These are phyloP conservation scores for Volvox africanus DNA, from an alignment of 139 green algal genomes.

Conservation along the genomic window DNA sequence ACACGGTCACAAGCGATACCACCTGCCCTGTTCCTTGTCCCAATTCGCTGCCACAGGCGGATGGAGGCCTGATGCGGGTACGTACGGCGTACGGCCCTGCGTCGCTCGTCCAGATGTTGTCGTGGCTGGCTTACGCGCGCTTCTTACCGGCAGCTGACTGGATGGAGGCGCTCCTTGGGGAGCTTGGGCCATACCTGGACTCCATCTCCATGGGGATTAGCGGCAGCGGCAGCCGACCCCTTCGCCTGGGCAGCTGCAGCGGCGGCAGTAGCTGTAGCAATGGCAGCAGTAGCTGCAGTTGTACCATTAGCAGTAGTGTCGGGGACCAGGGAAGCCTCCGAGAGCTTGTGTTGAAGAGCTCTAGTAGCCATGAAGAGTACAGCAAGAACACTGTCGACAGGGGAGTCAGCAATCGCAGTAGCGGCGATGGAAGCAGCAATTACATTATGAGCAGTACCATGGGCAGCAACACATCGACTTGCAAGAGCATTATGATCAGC, in stretches of 20 bases:
- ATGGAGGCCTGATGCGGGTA: conserved; percentile 1
- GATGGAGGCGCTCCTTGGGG: background rate
- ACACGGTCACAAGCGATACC: no score
- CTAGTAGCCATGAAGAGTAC: background rate
- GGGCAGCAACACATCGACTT: background rate
- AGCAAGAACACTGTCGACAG: background rate
- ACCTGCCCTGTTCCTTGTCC: background rate
- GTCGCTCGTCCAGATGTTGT: conserved; percentile 28
- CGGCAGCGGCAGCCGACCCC: background rate
- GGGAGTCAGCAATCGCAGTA: background rate
- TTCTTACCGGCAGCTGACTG: conserved; percentile 1
- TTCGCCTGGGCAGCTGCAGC: background rate
- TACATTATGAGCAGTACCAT: background rate
- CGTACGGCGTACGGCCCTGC: conserved; percentile 7
- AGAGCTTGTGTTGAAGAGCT: no score
- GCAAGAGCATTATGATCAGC: no score
- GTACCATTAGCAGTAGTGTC: background rate
- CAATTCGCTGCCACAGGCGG: conserved; percentile 3
- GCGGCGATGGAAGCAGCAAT: background rate
- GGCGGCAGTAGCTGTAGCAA: background rate
- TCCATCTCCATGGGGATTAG: no score
- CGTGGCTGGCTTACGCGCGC: conserved; percentile 23
- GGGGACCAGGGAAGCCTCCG: no score
- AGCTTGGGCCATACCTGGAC: background rate
- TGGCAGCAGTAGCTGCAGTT: background rate